These are phyloP conservation scores for Thielaviopsis ethacetica DNA, from an alignment of 2,329 filamentous ascomycete species.

Conservation along the genomic window DNA sequence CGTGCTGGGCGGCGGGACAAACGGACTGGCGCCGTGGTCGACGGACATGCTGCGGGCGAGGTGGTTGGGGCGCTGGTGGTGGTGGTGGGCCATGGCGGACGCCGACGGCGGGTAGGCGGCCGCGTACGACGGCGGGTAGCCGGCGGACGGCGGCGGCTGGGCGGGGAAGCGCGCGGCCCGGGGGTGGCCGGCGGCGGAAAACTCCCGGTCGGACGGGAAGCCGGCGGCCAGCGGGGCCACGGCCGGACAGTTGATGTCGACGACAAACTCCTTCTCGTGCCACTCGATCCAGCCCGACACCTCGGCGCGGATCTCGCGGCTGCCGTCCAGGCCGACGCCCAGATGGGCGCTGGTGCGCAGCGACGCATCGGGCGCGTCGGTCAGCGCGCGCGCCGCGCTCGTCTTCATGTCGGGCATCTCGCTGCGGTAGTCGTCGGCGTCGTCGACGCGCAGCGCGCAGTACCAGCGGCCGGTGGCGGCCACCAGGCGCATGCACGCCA, in stretches of 20 bases:
- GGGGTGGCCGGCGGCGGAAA: background rate
- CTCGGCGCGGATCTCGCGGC: slow-evolving; percentile 10
- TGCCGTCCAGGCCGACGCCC: slow-evolving; percentile 9
- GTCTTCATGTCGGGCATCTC: slow-evolving; percentile 8
- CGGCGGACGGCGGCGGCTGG: background rate
- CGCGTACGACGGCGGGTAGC: background rate
- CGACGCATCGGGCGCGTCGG: background rate
- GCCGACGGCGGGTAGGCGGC: background rate
- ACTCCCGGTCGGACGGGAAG: no score
- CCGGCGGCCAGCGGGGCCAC: slow-evolving; percentile 4
- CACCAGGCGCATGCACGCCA: slow-evolving; percentile 8
- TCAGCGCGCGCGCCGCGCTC: background rate
- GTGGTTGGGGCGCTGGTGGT: background rate
- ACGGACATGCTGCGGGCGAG: slow-evolving; percentile 9
- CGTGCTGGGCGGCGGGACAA: background rate
- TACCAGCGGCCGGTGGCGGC: slow-evolving; percentile 7
- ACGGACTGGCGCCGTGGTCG: slow-evolving; percentile 9
- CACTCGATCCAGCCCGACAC: slow-evolving; percentile 11
- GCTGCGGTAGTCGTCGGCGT: slow-evolving; percentile 8
- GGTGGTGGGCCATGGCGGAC: background rate
- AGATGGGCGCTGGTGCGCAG: slow-evolving; percentile 7
- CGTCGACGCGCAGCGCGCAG: slow-evolving; percentile 9
- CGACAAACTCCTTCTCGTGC: slow-evolving; percentile 9
- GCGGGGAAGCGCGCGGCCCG: background rate
- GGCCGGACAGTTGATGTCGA: slow-evolving; percentile 7